Conservation (phyloP, 352 stramenopile genomes). For the Nothophytophthora sp. region DNA sequence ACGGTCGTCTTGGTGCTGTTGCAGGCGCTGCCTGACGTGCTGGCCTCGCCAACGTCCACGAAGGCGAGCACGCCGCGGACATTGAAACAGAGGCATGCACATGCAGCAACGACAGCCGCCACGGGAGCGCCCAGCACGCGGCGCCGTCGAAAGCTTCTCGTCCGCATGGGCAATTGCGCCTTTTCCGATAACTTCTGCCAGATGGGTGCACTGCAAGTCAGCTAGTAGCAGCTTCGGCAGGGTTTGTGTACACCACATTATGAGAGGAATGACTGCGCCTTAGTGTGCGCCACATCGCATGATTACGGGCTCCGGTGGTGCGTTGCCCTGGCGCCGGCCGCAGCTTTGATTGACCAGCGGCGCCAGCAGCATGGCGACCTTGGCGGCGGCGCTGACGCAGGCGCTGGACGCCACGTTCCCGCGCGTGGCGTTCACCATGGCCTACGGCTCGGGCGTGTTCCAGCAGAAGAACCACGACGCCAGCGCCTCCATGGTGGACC, state of each 20-base stretch:
- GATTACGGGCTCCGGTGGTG: no score
- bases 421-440: conserved; percentile 76
- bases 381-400: conserved; percentile 39
- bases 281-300: no score
- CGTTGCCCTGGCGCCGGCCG: no score
- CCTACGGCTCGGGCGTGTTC: conserved; percentile 85
- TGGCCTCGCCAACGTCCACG: not conserved
- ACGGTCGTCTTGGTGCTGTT: conserved; percentile 7
- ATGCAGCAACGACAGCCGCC: not conserved
- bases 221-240: no score
- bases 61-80: not conserved
- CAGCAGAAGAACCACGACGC: conserved; percentile 75
- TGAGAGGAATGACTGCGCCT: no score
- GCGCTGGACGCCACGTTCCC: conserved; percentile 72
- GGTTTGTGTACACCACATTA: no score
- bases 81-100: not conserved
- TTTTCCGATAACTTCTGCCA: no score
- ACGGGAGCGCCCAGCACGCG: not conserved
- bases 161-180: no score
- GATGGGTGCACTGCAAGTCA: no score
- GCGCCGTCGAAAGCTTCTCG: conserved; percentile 5
- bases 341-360: conserved; percentile 8
- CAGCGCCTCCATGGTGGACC: conserved; percentile 84
- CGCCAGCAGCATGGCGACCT: conserved; percentile 13
- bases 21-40: conserved; percentile 4